A percentile compares a stretch with the other conserved stretches of the same genome.
These are phyloP conservation scores for Apophysomyces elegans DNA, from an alignment of 371 early-diverging fungal species.

Conservation along the genomic window DNA sequence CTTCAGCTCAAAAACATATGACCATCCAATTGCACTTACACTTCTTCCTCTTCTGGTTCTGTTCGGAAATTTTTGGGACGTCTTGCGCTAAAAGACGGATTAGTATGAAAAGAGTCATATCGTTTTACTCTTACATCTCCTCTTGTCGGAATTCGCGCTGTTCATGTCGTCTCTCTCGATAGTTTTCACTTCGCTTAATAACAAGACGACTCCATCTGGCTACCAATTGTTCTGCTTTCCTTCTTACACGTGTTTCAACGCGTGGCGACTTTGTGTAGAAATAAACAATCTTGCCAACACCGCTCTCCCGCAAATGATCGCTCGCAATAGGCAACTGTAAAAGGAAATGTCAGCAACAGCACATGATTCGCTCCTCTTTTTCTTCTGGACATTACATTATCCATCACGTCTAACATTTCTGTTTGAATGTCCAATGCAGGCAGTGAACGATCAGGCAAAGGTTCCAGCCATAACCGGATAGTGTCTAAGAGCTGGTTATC, in stretches of 20 bases:
- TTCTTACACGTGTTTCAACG: slow-evolving; percentile 73
- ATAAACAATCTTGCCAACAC: slow-evolving; percentile 91
- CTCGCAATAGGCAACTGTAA: slow-evolving; percentile 78
- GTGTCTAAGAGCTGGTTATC: slow-evolving; percentile 89
- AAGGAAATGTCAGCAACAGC: neutral
- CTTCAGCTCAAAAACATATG: too few species aligned
- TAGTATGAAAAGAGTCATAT: neutral
- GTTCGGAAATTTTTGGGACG: slow-evolving; percentile 40
- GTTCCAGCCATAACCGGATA: slow-evolving; percentile 96
- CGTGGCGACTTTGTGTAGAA: slow-evolving; percentile 94
- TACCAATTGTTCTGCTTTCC: slow-evolving; percentile 81
- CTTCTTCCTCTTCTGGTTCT: slow-evolving; percentile 31
- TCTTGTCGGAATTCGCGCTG: slow-evolving; percentile 44
- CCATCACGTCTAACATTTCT: slow-evolving; percentile 79
- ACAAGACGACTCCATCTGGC: slow-evolving; percentile 91
- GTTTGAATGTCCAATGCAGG: slow-evolving; percentile 93
- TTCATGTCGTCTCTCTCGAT: slow-evolving; percentile 65
- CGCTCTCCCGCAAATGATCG: slow-evolving; percentile 87
- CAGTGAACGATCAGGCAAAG: slow-evolving; percentile 92
- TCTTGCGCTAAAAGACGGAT: slow-evolving; percentile 17
- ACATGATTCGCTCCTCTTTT: too few species aligned
- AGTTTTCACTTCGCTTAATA: slow-evolving; percentile 77
- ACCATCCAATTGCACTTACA: slow-evolving; percentile 2
- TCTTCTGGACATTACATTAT: slow-evolving; percentile 48
- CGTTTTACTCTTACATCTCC: slow-evolving; percentile 33